Percentiles rank a stretch among this genome's conserved stretches.
Evolutionary conservation across 345 rosid species (phyloP).

Genomic region (Viola odorata): DNA sequence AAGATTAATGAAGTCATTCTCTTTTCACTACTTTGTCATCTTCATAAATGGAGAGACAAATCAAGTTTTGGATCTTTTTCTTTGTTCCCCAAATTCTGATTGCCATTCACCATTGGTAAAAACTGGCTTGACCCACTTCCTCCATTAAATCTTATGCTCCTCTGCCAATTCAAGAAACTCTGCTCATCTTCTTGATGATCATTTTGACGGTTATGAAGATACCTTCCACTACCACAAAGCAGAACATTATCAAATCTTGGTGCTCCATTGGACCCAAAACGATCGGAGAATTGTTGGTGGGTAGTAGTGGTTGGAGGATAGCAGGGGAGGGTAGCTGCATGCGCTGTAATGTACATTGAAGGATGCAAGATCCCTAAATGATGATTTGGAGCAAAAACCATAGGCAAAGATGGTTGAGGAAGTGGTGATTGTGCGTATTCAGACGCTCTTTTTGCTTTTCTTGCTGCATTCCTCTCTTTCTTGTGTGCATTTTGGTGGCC

Average conservation of each 20-base stretch:
- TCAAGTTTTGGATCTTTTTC: constrained; percentile 52
- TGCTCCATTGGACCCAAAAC: constrained; percentile 31
- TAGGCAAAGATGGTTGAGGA: constrained; percentile 28
- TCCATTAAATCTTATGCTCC: constrained; percentile 28
- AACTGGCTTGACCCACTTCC: constrained; percentile 13
- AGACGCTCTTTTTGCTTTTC: constrained; percentile 57
- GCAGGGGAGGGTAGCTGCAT: constrained; percentile 38
- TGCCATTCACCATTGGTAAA: constrained; percentile 12
- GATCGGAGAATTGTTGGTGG: constrained; percentile 22
- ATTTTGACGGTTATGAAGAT: constrained; percentile 2
- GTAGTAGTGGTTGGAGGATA: constrained; percentile 5
- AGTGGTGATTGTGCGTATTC: constrained; percentile 29
- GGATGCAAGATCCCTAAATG: constrained; percentile 41
- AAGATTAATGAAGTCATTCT: not conserved
- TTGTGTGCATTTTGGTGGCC: constrained; percentile 98
- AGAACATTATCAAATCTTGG: constrained; percentile 27
- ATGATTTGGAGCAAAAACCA: constrained; percentile 29
- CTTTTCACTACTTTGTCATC: no score
- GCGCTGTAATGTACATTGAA: constrained; percentile 44
- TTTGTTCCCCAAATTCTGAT: constrained; percentile 14
- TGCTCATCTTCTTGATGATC: constrained; percentile 18
- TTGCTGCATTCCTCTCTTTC: constrained; percentile 72
- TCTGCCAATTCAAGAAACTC: constrained; percentile 35
- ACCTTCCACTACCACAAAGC: constrained; percentile 16
- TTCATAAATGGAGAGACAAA: constrained; percentile 78